Evolutionary conservation across 768 basidiomycete genomes (phyloP), one percentile per base, ranked within the genome.

Genomic region (Tulasnella sp.): DNA sequence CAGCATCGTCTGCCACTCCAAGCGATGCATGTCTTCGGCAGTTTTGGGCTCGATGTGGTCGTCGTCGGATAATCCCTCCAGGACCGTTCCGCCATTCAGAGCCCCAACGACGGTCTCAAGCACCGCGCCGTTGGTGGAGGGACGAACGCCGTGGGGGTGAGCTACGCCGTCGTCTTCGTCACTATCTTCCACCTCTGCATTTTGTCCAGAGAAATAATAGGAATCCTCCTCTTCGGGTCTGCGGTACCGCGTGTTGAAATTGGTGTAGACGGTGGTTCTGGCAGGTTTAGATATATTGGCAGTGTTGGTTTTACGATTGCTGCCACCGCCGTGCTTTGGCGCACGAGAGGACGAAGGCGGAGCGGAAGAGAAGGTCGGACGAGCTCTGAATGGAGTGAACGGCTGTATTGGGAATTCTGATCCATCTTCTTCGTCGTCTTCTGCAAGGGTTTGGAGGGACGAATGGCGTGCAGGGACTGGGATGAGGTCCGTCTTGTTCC

Each of bases 1-100:
- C 42, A 99, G 90, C 91, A 98, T 93, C 24, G 93, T 93, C 85
- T 97, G 96, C 98, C 98, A 99, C 85, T 98, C 96, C 73, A 97
- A 85, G 38, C 97, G 88, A 82, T 96, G 94, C 81, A 90, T 88
- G 83, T 95, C 93, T 82, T 93, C 91, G 76, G 88, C 87, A 1
- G 93, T 92, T 58, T 90, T 89, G 36, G 93, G 91, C 79, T 91
- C 88, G 75, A 89, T 88, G 72, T 89, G 87, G 81, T 93, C 92
- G 7, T 90, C 86, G 82, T 93, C 92, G 42, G 90, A 86, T 12
- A 84, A 74, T 88, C 85, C 18, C 85, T 83, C 58, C 87, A 87
- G 0, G 12, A 68, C 62, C 10, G 31, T 19, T 27, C 18, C 62
- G 71, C 85, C 86, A 38, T 68, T 78, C n/a, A 71, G 36, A 19